Base-by-base conservation (phyloP, 306 rosid genomes). In the Gillenia trifoliata region DNA sequence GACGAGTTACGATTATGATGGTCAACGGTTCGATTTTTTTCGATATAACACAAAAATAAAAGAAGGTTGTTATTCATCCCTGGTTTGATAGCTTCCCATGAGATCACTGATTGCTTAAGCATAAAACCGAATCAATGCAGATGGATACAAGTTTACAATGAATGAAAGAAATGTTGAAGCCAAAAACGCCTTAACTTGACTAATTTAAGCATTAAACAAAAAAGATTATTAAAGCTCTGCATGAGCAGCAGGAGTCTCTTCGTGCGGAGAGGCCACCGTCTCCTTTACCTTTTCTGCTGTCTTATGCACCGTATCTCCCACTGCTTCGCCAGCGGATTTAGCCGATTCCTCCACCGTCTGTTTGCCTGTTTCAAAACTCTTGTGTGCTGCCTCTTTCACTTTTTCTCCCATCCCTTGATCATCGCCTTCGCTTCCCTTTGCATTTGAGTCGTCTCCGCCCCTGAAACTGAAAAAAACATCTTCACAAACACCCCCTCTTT, bases 341-440 rank as follows among this genome's bases (percentile, higher is more conserved):
- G 96, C 93, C n/a, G 82, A 64, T 63, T n/a, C 93, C 60, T 88
- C 84, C 9, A 90, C 90, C 3, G 84, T 64, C 40, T 85, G 85
- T 84, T 79, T 88, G 92, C 93, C 81, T 69, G 63, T 28, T 30
- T 25, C 78, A 5, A 89, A 82, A 78, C 90, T 85, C 85, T 74
- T 85, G 57, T 16, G 88, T n/a, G 70, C 88, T 13, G 86, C 89
- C 2, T 82, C 85, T 76, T 60, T 87, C 68, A 84, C 34, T 13
- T 71, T 74, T 16, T 12, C 77, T 50, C 66, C 40, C 2, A 31
- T 38, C 3, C 74, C 77, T 17, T 52, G 50, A 16, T 60, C 54
- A 63, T 50, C 72, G 9, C 65, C 56, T 43, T 26, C 6, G 22
- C 25, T 70, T 68, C 20, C 23, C 36, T 13, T 70, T 17, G 19